phyloP scores from a whole-genome alignment of 2,329 filamentous ascomycete species.

The Sporothrix sp. region DNA sequence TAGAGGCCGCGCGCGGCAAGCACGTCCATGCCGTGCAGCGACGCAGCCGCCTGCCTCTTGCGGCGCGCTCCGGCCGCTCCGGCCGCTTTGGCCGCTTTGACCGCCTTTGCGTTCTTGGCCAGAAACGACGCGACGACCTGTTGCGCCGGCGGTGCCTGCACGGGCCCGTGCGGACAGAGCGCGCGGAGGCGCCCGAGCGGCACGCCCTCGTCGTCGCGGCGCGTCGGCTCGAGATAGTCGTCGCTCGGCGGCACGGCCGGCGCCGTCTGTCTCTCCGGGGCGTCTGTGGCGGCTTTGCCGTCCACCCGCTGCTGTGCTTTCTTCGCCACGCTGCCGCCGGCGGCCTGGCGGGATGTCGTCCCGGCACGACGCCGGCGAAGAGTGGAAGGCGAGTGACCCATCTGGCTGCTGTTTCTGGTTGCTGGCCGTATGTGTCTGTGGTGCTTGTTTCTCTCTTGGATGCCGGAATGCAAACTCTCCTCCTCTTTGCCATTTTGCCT shows the following conservation, averaged over 20 bases:
- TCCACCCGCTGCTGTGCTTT: too few species aligned
- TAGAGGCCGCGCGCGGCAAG: neutral
- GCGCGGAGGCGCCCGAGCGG: constrained; percentile 4
- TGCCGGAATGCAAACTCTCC: too few species aligned
- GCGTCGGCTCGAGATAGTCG: neutral
- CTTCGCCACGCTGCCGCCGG: too few species aligned
- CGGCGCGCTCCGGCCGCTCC: neutral
- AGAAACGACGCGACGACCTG: neutral
- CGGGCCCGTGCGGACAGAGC: neutral
- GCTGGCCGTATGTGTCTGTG: too few species aligned
- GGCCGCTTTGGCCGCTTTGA: neutral
- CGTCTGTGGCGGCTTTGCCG: too few species aligned
- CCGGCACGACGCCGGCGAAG: too few species aligned
- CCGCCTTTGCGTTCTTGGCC: neutral
- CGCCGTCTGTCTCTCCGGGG: neutral
- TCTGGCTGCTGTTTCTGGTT: too few species aligned
- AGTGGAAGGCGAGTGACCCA: too few species aligned
- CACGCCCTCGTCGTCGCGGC: neutral
- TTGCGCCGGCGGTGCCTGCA: neutral
- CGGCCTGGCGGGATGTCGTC: too few species aligned
- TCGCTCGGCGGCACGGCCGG: neutral
- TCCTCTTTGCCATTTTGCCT: too few species aligned
- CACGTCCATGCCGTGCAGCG: neutral
- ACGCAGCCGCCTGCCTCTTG: neutral
- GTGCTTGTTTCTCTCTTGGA: too few species aligned